A percentile compares a stretch with the other conserved stretches of the same genome.
Evolutionary conservation across 2,329 filamentous ascomycete species (phyloP).

Genomic region (Samsoniella hepiali): DNA sequence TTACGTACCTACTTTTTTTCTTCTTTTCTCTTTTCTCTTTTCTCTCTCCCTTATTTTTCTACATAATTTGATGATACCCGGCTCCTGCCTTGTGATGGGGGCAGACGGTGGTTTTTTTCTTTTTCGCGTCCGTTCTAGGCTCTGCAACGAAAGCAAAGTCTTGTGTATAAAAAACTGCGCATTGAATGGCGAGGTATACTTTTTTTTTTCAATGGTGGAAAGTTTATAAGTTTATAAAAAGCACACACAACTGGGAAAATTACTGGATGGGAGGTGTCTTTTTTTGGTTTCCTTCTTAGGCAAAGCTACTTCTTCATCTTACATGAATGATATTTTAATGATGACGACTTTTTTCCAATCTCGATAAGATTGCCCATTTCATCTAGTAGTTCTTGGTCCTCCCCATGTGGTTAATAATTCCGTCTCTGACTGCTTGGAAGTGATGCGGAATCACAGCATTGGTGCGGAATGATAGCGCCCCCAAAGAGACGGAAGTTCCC

Average conservation of each 20-base stretch:
- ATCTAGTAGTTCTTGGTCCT: too few species aligned
- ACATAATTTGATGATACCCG: slow-evolving; percentile 6
- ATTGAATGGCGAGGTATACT: slow-evolving; percentile 9
- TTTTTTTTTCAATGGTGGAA: not conserved
- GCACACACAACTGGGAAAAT: not conserved
- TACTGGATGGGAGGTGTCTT: not conserved
- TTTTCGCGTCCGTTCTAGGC: not conserved
- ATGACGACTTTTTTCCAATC: too few species aligned
- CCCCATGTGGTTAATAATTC: too few species aligned
- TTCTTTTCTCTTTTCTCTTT: not conserved
- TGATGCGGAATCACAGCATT: too few species aligned
- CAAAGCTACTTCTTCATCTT: too few species aligned
- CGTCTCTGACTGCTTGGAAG: too few species aligned
- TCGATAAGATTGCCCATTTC: too few species aligned
- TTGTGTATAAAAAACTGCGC: not conserved
- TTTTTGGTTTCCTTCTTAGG: not conserved
- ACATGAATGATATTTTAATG: too few species aligned
- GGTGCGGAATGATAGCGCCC: not conserved
- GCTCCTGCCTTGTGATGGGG: not conserved
- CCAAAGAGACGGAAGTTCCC: not conserved
- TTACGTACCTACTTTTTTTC: not conserved
- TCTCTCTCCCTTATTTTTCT: not conserved
- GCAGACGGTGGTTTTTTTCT: not conserved
- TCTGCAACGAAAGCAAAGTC: not conserved
- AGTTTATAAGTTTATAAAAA: not conserved